Evolutionary conservation across 1,284 basidiomycete species (phyloP), one percentile per base, ranked within the genome.

Genomic region (Rhodotorula mucilaginosa): DNA sequence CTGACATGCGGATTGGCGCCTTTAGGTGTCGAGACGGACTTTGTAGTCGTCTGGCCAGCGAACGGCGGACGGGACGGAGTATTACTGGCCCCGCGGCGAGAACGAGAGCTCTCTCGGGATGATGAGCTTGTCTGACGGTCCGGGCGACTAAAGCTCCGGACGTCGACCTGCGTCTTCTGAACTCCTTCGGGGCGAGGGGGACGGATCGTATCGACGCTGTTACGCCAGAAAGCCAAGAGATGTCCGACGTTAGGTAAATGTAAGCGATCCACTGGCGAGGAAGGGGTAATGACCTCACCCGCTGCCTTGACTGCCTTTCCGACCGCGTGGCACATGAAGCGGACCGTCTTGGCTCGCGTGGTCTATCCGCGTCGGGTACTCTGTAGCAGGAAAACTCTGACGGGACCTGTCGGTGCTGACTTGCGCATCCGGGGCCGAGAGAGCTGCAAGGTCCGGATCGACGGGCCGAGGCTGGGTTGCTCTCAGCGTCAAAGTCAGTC

Each of bases 371-470:
- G 39, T 44, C 39, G 39, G 39, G 12, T 44, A 44, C 12, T 44
- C 39, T 10, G 39, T 13, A 44, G 39, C 39, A 44, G 39, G 12
- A 44, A 44, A 44, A 44, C 39, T 13, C 39, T 44, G 39, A 44
- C 39, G 8, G 39, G 39, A 44, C 39, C 39, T 10, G 39, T 44
- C 39, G 39, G 8, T 44, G 39, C 39, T 13, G 39, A 2, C 12
- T 44, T 12, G 39, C 1, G 39, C 39, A 2, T 12, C 21, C 0
- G 73, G 66, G 18, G 73, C 48, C 1, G 74, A 72, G 31, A 78
- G 72, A 0, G 77, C 72, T 18, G 75, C 77, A 34, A 78, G 72
- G 4, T 70, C 68, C 2, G 72, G 61, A 26, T 76, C 77, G 23
- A 52, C 49, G 52, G 76, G 74, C n/a, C 58, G n/a, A 2, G 71